Percentiles rank a stretch among this genome's conserved stretches.
These are phyloP conservation scores for Solanum okadae DNA, from an alignment of 257 asterid genomes.

Conservation along the genomic window DNA sequence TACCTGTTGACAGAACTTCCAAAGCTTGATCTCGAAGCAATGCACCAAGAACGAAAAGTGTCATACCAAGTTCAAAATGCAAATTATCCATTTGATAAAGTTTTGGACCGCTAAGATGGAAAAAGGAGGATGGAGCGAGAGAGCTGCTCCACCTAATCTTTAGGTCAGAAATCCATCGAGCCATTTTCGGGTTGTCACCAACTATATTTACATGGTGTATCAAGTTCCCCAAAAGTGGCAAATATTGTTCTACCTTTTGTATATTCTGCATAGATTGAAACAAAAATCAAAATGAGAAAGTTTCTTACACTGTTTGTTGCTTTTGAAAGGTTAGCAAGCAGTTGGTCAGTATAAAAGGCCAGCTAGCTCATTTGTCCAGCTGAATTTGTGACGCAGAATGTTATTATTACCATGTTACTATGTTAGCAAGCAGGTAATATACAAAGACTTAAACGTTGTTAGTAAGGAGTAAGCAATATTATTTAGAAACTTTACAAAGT, in stretches of 20 bases:
- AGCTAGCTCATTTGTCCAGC: background rate
- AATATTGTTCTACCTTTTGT: constrained; percentile 54
- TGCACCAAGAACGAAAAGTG: constrained; percentile 43
- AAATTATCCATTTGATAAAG: constrained; percentile 32
- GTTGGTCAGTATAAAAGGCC: background rate
- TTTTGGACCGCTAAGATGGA: constrained; percentile 23
- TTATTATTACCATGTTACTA: background rate
- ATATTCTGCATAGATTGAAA: constrained; percentile 32
- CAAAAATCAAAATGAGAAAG: background rate
- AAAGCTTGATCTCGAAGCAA: constrained; percentile 41
- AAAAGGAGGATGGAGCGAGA: constrained; percentile 26
- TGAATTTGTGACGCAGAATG: background rate
- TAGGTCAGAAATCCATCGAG: constrained; percentile 27
- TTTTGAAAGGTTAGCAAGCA: background rate
- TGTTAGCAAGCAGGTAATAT: background rate
- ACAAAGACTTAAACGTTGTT: background rate
- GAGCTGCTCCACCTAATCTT: constrained; percentile 56
- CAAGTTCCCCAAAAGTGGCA: constrained; percentile 52
- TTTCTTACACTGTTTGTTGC: background rate
- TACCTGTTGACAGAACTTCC: constrained; percentile 46
- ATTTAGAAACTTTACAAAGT: background rate
- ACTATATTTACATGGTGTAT: constrained; percentile 16
- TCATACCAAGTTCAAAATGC: constrained; percentile 46
- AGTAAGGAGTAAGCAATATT: background rate
- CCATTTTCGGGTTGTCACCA: background rate